These are phyloP conservation scores for Exophiala viscosa DNA, from an alignment of 2,329 filamentous ascomycete species.

Conservation along the genomic window DNA sequence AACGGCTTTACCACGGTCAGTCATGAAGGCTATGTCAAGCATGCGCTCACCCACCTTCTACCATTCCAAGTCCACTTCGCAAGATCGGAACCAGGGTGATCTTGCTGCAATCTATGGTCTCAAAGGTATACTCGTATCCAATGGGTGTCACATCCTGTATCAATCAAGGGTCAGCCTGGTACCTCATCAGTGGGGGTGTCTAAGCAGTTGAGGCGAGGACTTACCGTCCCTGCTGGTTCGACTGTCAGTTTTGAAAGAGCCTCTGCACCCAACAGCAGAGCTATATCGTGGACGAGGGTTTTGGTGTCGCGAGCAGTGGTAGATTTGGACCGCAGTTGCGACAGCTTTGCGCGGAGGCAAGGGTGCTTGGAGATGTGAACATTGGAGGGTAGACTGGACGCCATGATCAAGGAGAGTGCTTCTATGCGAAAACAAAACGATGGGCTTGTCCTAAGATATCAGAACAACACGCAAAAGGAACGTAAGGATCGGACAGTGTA, in stretches of 20 bases:
- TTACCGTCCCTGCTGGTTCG: constrained; percentile 61
- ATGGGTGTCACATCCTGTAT: constrained; percentile 71
- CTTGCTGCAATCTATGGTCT: constrained; percentile 59
- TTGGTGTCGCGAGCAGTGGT: constrained; percentile 74
- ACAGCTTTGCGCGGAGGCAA: constrained; percentile 82
- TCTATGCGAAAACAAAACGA: neutral
- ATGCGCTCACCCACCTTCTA: constrained; percentile 59
- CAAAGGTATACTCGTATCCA: constrained; percentile 68
- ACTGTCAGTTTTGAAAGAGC: constrained; percentile 64
- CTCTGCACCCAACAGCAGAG: constrained; percentile 76
- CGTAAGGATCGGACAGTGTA: no score
- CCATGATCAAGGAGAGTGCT: constrained; percentile 9
- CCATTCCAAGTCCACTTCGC: constrained; percentile 87
- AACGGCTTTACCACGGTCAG: constrained; percentile 53
- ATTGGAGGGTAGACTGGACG: constrained; percentile 48
- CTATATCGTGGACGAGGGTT: constrained; percentile 78
- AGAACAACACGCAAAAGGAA: neutral
- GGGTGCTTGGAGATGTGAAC: constrained; percentile 80
- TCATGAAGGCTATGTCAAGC: neutral
- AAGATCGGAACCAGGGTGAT: constrained; percentile 88
- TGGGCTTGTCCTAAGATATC: neutral
- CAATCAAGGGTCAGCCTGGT: constrained; percentile 11
- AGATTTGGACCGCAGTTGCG: constrained; percentile 72
- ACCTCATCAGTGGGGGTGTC: constrained; percentile 10
- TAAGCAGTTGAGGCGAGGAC: constrained; percentile 29